Evolutionary conservation across 1,284 basidiomycete species (phyloP).

Genomic region (Cutaneotrichosporon sp.): DNA sequence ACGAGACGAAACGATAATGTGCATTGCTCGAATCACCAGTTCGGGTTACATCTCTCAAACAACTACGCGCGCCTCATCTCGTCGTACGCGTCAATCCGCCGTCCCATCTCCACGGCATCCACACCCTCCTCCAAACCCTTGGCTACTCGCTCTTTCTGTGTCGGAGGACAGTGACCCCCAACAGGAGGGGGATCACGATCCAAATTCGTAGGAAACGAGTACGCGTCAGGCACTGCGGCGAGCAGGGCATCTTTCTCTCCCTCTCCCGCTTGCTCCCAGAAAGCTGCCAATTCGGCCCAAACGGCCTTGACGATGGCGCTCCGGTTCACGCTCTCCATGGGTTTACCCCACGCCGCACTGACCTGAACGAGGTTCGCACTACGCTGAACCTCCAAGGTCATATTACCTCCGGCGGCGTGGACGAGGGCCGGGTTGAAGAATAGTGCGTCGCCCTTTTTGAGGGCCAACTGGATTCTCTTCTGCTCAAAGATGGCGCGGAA

Average conservation of each 20-base stretch:
- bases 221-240: conserved; percentile 18
- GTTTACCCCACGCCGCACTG: conserved; percentile 19
- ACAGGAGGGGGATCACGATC: conserved; percentile 25
- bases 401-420: conserved; percentile 28
- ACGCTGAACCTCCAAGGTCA: conserved; percentile 9
- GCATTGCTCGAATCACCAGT: too few relatives aligned
- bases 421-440: conserved; percentile 34
- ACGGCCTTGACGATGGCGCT: not conserved
- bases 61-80: conserved; percentile 4
- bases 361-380: conserved; percentile 29
- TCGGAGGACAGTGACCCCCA: conserved; percentile 20
- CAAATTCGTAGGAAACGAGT: conserved; percentile 28
- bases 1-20: too few relatives aligned
- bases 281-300: not conserved
- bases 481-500: conserved; percentile 14
- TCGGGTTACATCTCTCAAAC: too few relatives aligned
- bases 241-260: conserved; percentile 15
- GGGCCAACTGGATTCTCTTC: conserved; percentile 20
- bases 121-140: not conserved
- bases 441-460: conserved; percentile 25
- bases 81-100: conserved; percentile 11
- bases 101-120: not conserved
- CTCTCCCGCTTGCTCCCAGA: not conserved
- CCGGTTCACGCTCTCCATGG: conserved; percentile 30
- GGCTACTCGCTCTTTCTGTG: conserved; percentile 9